Conservation (phyloP, 2,329 filamentous ascomycete genomes). For the Cladophialophora chaetospira region DNA sequence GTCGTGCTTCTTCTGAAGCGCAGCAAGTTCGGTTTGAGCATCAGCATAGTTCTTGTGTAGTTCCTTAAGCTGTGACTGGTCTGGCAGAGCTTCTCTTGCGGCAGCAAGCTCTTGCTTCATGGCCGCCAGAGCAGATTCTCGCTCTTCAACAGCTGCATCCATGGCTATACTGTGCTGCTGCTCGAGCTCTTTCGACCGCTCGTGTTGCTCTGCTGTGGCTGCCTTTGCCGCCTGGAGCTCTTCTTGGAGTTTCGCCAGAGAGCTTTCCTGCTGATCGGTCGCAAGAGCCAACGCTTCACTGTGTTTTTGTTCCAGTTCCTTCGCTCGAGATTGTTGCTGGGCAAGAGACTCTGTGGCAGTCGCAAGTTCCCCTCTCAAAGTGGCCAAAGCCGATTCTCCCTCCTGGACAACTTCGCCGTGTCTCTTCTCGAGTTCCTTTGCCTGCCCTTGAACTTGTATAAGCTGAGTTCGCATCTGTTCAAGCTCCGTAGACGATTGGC, state of each 20-base stretch:
- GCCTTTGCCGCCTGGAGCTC: not conserved
- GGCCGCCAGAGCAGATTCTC: constrained; percentile 22
- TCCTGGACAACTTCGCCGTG: constrained; percentile 15
- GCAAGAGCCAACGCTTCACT: not conserved
- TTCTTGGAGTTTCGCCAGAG: not conserved
- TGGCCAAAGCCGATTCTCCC: constrained; percentile 24
- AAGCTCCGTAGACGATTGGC: constrained; percentile 19
- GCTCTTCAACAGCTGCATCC: constrained; percentile 17
- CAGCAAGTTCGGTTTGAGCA: constrained; percentile 18
- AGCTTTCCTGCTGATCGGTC: not conserved
- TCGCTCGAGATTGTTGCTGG: not conserved
- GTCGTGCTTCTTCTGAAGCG: constrained; percentile 20
- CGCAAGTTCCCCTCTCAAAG: constrained; percentile 22
- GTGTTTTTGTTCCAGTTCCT: not conserved
- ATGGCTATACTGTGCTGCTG: constrained; percentile 18
- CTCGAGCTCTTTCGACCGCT: constrained; percentile 8
- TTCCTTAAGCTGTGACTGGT: constrained; percentile 22
- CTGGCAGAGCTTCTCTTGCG: constrained; percentile 19
- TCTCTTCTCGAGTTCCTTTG: constrained; percentile 11
- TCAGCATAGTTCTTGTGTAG: constrained; percentile 17
- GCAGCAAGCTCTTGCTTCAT: constrained; percentile 22
- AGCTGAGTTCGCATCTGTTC: constrained; percentile 24
- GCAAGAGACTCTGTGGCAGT: constrained; percentile 16
- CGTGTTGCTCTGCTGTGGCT: not conserved
- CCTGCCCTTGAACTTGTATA: constrained; percentile 16